Base-by-base conservation (phyloP, 169 alveolate genomes). In the Plasmodium gaboni region DNA sequence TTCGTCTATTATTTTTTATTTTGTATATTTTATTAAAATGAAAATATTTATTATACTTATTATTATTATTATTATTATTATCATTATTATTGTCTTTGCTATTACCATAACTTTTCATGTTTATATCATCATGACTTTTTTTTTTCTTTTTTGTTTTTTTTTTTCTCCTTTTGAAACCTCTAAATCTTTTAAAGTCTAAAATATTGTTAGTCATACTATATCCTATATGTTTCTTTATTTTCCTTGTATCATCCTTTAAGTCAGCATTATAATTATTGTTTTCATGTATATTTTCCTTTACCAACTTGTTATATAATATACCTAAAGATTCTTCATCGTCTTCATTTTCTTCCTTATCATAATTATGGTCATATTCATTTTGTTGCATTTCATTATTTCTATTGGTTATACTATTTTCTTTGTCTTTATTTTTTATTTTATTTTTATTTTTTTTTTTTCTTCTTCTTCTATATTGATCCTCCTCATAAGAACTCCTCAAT, bases 191-290 rank as follows among this genome's bases (percentile, higher is more conserved):
- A 19, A 88, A n/a, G 8, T 50, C 68, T n/a, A 65, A 48, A 68
- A 87, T 10, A 13, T 69, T 85, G 13, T 26, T 57, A 6, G 74
- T 15, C 86, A 74, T 67, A 78, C 69, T 92, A 28, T 61, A 72
- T 12, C 65, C 87, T 24, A 61, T 55, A 15, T 24, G 32, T 60
- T 48, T 73, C 51, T 42, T 73, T 65, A 59, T 87, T 63, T 46
- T 57, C 51, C 87, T 67, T 51, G 50, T 86, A n/a, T 12, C 50
- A 24, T 53, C 28, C 4, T 13, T 61, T 17, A 2, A 28, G 15
- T 26, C 17, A 3, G 28, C n/a, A 53, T 32, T 32, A 28, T 38
- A 1, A 38, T 38, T 38, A 5, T 38, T 38, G 1, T 38, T 38
- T 5, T 38, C 46, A 38, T 38, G 9, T 38, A 5, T 38, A 38